Conservation (phyloP, 371 early-diverging fungal species). For the Lichtheimia corymbifera region DNA sequence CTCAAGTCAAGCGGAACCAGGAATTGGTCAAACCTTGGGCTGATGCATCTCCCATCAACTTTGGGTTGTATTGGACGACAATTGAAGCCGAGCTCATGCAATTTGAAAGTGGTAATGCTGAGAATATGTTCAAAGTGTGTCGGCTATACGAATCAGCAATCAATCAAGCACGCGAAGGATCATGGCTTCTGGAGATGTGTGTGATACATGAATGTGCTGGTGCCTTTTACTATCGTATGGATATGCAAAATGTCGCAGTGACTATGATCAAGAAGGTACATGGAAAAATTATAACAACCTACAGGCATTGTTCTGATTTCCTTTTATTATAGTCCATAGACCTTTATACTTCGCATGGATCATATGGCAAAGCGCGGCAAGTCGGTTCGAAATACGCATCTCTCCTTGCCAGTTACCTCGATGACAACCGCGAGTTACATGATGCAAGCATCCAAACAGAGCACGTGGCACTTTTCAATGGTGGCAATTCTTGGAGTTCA, state of each 20-base stretch:
- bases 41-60: slow-evolving; percentile 25
- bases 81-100: slow-evolving; percentile 34
- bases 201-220: slow-evolving; percentile 46
- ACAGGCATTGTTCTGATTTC: neutral
- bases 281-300: neutral
- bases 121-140: slow-evolving; percentile 13
- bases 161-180: slow-evolving; percentile 30
- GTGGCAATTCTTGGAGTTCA: slow-evolving; percentile 35
- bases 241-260: slow-evolving; percentile 36
- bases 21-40: slow-evolving; percentile 26
- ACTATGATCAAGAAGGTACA: slow-evolving; percentile 35
- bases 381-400: slow-evolving; percentile 24
- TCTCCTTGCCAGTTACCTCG: slow-evolving; percentile 27
- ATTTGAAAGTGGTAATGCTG: slow-evolving; percentile 6
- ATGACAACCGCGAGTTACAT: slow-evolving; percentile 27
- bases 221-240: slow-evolving; percentile 34
- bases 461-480: slow-evolving; percentile 24
- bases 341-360: slow-evolving; percentile 30
- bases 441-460: slow-evolving; percentile 29
- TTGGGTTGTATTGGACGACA: slow-evolving; percentile 31
- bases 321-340: slow-evolving; percentile 22
- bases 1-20: slow-evolving; percentile 30
- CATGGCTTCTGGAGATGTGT: slow-evolving; percentile 35
- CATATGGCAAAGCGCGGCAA: slow-evolving; percentile 46
- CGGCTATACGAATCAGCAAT: slow-evolving; percentile 40